phyloP scores from a whole-genome alignment of 495 filamentous ascomycete species.

The Aspergillus coremiiformis region DNA sequence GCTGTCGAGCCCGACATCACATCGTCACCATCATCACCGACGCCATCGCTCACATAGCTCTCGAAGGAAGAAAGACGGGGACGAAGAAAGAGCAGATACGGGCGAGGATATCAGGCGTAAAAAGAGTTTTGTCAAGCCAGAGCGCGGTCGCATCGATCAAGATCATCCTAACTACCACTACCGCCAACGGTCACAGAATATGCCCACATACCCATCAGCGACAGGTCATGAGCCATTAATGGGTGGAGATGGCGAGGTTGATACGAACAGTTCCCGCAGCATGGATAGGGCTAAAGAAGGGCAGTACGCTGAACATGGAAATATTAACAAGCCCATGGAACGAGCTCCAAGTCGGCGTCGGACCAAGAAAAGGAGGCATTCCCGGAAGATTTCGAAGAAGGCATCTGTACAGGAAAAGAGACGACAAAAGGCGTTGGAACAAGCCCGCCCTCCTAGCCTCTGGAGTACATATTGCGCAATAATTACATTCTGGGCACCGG shows the following conservation, averaged over 20 bases:
- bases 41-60: constrained; percentile 32
- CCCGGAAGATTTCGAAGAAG: constrained; percentile 42
- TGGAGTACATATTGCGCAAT: constrained; percentile 95
- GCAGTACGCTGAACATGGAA: constrained; percentile 31
- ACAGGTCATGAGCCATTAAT: constrained; percentile 85
- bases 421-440: constrained; percentile 57
- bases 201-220: constrained; percentile 79
- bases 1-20: constrained; percentile 30
- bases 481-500: constrained; percentile 91
- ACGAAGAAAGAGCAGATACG: constrained; percentile 34
- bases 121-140: constrained; percentile 77
- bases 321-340: constrained; percentile 44
- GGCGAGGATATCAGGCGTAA: constrained; percentile 50
- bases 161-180: constrained; percentile 95
- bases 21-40: constrained; percentile 28
- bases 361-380: constrained; percentile 43
- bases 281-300: constrained; percentile 45
- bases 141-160: constrained; percentile 69
- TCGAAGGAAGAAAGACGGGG: constrained; percentile 26
- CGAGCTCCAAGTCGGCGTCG: constrained; percentile 36
- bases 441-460: constrained; percentile 70
- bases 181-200: constrained; percentile 67
- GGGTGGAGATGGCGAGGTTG: constrained; percentile 57
- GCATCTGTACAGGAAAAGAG: constrained; percentile 51
- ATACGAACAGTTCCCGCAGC: constrained; percentile 49